Conservation (phyloP, 1,139 yeast genomes). For the Spathaspora sp. region DNA sequence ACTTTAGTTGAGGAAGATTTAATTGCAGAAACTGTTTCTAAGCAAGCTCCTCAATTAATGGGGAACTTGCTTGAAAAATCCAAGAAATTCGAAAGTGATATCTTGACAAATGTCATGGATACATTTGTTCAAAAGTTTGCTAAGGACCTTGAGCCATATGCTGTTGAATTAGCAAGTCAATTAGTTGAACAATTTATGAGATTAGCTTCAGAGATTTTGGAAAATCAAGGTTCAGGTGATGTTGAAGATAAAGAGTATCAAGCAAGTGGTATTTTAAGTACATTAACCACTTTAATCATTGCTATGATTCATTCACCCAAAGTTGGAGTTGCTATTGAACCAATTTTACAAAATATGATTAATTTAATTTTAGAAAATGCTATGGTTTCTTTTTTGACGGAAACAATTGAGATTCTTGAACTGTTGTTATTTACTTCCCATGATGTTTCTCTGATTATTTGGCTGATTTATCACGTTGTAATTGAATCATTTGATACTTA, state of each 20-base stretch:
- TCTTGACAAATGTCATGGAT: slow-evolving; percentile 56
- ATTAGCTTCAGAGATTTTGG: slow-evolving; percentile 46
- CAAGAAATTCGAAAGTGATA: slow-evolving; percentile 51
- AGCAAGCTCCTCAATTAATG: slow-evolving; percentile 54
- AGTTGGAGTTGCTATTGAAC: slow-evolving; percentile 42
- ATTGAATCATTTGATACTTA: slow-evolving; percentile 52
- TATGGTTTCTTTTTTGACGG: slow-evolving; percentile 46
- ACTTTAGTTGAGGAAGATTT: slow-evolving; percentile 48
- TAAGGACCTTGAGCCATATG: slow-evolving; percentile 54
- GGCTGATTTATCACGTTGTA: slow-evolving; percentile 45
- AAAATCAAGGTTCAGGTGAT: slow-evolving; percentile 25
- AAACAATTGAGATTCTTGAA: slow-evolving; percentile 51
- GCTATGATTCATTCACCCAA: slow-evolving; percentile 51
- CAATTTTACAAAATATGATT: slow-evolving; percentile 40
- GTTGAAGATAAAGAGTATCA: slow-evolving; percentile 49
- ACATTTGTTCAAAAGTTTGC: slow-evolving; percentile 55
- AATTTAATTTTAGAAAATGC: slow-evolving; percentile 50
- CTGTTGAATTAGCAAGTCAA: slow-evolving; percentile 47
- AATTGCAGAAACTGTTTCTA: slow-evolving; percentile 47
- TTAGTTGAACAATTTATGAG: slow-evolving; percentile 48
- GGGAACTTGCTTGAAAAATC: slow-evolving; percentile 51
- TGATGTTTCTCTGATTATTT: slow-evolving; percentile 43
- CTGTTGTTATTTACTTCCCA: slow-evolving; percentile 43
- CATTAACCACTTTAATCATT: slow-evolving; percentile 51
- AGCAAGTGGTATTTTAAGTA: slow-evolving; percentile 50